Evolutionary conservation across 176 grass and related monocot species (phyloP).

Genomic region (Triticum timopheevii): DNA sequence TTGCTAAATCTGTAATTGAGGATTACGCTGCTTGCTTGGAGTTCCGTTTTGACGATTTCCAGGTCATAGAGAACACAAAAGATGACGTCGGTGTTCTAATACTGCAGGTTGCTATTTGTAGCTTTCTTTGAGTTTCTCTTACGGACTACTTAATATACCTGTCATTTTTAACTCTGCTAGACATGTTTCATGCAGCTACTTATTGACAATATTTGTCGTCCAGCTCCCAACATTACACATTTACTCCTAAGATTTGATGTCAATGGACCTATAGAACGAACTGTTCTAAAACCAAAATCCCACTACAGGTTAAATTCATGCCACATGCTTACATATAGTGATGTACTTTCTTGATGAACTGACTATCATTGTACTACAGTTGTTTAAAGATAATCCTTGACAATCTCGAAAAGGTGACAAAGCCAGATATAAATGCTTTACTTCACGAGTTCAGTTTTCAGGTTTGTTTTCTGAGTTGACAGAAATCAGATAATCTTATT

Average conservation of each 20-base stretch:
- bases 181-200: conserved; percentile 67
- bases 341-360: conserved; percentile 34
- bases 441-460: conserved; percentile 95
- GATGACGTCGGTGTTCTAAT: conserved; percentile 84
- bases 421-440: conserved; percentile 75
- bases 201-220: conserved; percentile 85
- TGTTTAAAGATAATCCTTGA: conserved; percentile 98
- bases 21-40: conserved; percentile 97
- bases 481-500: conserved; percentile 11
- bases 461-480: conserved; percentile 39
- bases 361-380: conserved; percentile 47
- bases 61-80: conserved; percentile 76
- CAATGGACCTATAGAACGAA: conserved; percentile 69
- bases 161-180: conserved; percentile 12
- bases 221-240: conserved; percentile 88
- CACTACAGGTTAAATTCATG: conserved; percentile 73
- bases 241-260: conserved; percentile 88
- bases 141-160: not conserved
- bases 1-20: conserved; percentile 75
- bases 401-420: conserved; percentile 83
- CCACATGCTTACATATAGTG: conserved; percentile 22
- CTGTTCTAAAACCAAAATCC: conserved; percentile 84
- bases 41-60: conserved; percentile 88
- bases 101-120: conserved; percentile 70
- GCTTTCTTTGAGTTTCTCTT: conserved; percentile 18